Percentiles rank a stretch among this genome's conserved stretches.
These are phyloP conservation scores for Fusarium oligoseptatum DNA, from an alignment of 2,329 filamentous ascomycete species.

Conservation along the genomic window DNA sequence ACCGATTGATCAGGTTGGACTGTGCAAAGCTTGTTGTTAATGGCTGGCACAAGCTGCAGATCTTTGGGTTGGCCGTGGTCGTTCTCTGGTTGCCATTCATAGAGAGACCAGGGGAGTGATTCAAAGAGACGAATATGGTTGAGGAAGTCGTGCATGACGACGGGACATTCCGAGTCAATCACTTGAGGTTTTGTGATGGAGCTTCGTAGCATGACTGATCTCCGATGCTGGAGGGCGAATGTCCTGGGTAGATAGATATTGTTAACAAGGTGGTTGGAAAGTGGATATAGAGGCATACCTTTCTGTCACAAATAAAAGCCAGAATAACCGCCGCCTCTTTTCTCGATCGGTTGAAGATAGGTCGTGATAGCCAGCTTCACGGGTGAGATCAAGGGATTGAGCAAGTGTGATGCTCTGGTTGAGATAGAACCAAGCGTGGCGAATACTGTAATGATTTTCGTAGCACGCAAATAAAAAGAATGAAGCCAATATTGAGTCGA, in stretches of 20 bases:
- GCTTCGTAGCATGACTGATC: slow-evolving; percentile 48
- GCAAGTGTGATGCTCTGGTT: slow-evolving; percentile 51
- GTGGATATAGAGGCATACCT: slow-evolving; percentile 25
- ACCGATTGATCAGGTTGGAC: slow-evolving; percentile 47
- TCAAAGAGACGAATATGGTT: slow-evolving; percentile 51
- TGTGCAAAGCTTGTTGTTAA: slow-evolving; percentile 46
- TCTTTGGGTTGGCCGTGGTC: slow-evolving; percentile 37
- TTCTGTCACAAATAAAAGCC: slow-evolving; percentile 53
- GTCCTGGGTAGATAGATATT: slow-evolving; percentile 37
- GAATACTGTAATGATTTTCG: slow-evolving; percentile 46
- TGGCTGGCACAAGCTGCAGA: slow-evolving; percentile 40
- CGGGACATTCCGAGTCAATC: slow-evolving; percentile 49
- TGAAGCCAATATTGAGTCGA: slow-evolving; percentile 47
- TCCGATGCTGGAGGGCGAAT: slow-evolving; percentile 49
- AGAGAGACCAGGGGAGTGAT: slow-evolving; percentile 45
- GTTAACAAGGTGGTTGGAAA: background rate
- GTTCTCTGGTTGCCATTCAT: slow-evolving; percentile 48
- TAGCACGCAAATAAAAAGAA: slow-evolving; percentile 51
- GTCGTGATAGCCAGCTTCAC: slow-evolving; percentile 44
- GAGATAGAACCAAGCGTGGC: slow-evolving; percentile 50
- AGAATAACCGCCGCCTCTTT: slow-evolving; percentile 49
- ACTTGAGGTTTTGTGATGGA: slow-evolving; percentile 49
- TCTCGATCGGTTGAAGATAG: slow-evolving; percentile 43
- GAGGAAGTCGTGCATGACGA: slow-evolving; percentile 52
- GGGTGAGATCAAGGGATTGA: slow-evolving; percentile 45